Evolutionary conservation across 192 early-diverging fungal genomes (phyloP), one percentile per base, ranked within the genome.

Genomic region (Spizellomyces punctatus): DNA sequence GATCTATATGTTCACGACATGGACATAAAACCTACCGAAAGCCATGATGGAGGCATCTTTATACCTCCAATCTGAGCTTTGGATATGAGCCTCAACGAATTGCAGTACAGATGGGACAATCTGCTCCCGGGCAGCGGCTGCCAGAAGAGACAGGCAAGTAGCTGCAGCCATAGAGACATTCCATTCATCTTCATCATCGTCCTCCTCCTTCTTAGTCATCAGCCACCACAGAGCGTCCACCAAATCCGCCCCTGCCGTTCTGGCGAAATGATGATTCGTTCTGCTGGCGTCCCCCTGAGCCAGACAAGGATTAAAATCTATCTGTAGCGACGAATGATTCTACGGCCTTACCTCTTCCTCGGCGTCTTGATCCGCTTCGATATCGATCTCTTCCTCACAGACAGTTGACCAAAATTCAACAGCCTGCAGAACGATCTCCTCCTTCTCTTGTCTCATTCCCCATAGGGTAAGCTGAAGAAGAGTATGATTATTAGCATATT

Each of bases 331-430:
- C 1, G 17, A 54, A 54, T 4, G 17, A 54, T 54, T 54, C n/a
- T 10, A 1, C 58, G 58, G 46, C 9, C 36, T 6, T 6, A 61
- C 59, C 16, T 63, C 69, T 6, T 71, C 69, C 9, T 61, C 58
- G 10, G 85, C 88, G 49, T 94, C 91, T 0, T 80, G 73, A 46
- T 81, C 82, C 10, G 82, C 64, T 17, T 85, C 78, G 17, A 93
- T 73, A 57, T 93, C 92, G 61, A 93, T 86, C 77, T 99, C 98
- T 69, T 91, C 92, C 70, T 99, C 98, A 73, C 94, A 97, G 36
- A 99, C 90, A 43, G 96, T 98, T 9, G 95, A 96, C 98, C 98
- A 99, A 78, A 99, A 99, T 83, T 99, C 98, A 69, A 99, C 91
- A 55, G 96, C 97, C 77, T 99, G 98, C 72, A 96, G 79, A 14